Evolutionary conservation across 2,329 filamentous ascomycete genomes (phyloP), one percentile per base, ranked within the genome.

Genomic region (Hypoxylon sp.): DNA sequence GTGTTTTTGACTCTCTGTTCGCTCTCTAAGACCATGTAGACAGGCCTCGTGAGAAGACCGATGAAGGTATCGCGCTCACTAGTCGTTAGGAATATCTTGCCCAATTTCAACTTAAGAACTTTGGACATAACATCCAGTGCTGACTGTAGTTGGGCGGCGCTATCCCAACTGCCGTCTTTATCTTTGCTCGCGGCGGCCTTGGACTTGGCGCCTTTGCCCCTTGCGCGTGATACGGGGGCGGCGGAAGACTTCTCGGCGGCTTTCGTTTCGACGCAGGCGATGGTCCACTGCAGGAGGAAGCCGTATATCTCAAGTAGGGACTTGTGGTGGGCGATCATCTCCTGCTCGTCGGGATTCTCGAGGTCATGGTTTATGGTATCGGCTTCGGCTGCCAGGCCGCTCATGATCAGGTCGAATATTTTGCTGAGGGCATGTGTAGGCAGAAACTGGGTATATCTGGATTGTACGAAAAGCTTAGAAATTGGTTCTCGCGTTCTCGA

Each of bases 21-120:
- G 79, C 92, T 98, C 82, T 99, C 96, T 46, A 99, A 85, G 24
- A 99, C 88, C 80, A 98, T 89, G 80, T 98, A 99, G 10, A 97
- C 92, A 0, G 96, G 94, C 42, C 96, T 88, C 0, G 96, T 98
- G 73, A 99, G 92, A 0, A 99, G 86, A 59, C 92, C 90, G 68
- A 99, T 92, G 75, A 99, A 98, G 0, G 94, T 98, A 77, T 99
- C 96, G 68, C 95, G 89, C 81, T 99, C 96, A 52, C 95, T 97
- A 0, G 96, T 99, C 0, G 96, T 99, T 68, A 98, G 82, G 77
- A 99, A 99, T 68, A 99, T 95, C 77, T 93, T 94, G 73, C 92
- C 89, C 54, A 99, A 85, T 82, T 97, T 98, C 77, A 98, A 83
- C 80, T 94, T 97, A 80, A 99, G 86, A 53, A 97, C 94, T 79